Evolutionary conservation across 441 rosid species (phyloP), one percentile per base, ranked within the genome.

Genomic region (Metrosideros polymorpha): DNA sequence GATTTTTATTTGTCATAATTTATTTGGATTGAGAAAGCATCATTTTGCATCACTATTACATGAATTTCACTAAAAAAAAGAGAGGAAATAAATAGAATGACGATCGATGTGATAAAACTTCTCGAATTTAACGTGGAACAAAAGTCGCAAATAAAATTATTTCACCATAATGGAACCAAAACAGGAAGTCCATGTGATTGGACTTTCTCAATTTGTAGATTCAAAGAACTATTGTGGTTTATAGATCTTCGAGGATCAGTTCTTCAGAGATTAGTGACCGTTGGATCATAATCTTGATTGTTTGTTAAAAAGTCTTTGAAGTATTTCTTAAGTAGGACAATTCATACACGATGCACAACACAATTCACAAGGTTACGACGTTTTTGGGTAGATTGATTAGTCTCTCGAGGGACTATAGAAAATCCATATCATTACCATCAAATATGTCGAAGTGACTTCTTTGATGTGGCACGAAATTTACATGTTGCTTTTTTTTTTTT

Each of bases 281-380:
- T 2, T 12, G 9, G 42, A 39, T 71, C 17, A 22, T n/a, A 71
- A 22, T 71, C n/a, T 22, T 4, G 2, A 10, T 10, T 1, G 17
- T 42, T 6, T 10, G 7, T 35, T 66, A 10, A 19, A 66, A 66
- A 39, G 5, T 35, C 27, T 22, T 19, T 35, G 4, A 9, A 66
- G 43, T 66, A 2, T 10, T 10, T 71, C 5, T 35, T n/a, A 9
- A 4, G 47, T 10, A 3, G 13, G 8, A 2, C 8, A 66, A 17
- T 32, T 66, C 2, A 4, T 0, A 2, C 27, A 19, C 1, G 15
- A 66, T 12, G 35, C 27, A 5, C 6, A 14, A 4, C 2, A 66
- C 3, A 35, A 66, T 66, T 66, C n/a, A 5, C 14, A 7, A 5
- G 3, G 2, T 35, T 5, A 19, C 7, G 13, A 19, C 0, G 2